Evolutionary conservation across 371 early-diverging fungal species (phyloP), one percentile per base, ranked within the genome.

Genomic region (Mortierella sp.): DNA sequence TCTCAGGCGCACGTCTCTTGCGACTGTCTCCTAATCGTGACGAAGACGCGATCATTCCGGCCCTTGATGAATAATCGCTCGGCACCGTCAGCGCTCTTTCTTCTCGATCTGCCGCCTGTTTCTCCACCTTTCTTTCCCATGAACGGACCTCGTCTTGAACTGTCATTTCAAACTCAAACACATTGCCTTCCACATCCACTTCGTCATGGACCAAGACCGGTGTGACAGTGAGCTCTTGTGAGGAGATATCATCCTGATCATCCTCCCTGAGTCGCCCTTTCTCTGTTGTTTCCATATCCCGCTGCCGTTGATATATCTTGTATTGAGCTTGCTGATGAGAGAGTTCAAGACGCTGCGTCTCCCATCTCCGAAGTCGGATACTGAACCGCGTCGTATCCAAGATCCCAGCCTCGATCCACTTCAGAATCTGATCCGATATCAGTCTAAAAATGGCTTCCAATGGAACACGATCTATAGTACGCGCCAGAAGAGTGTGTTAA

Each of bases 141-240:
- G 26, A 46, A 0, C 39, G 62, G 15, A 63, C 63, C 39, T 57
- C 58, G 7, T 34, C 47, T 27, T 63, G 58, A 9, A 48, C 58
- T 2, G 47, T 51, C 23, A 34, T 57, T 1, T 62, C 70, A 21
- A 46, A 70, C 19, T 70, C 58, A 57, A 53, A 53, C 2, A 63
- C 63, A 23, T 62, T 57, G n/a, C 57, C 62, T 27, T 62, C 58
- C 7, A 70, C 49, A 42, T 70, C 63, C n/a, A 70, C 63, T 23
- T 70, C 70, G 28, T 70, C 70, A 31, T 62, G 62, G 21, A 70
- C 56, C 70, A 70, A 44, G n/a, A 61, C 27, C 3, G 58, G 70
- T 12, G 51, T 39, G 47, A 70, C 61, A 14, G 58, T 24, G 19
- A 52, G 8, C 11, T 57, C 49, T 5, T 48, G 42, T 4, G 27